Evolutionary conservation across 2,329 filamentous ascomycete genomes (phyloP).

Genomic region (Colletotrichum agaves): DNA sequence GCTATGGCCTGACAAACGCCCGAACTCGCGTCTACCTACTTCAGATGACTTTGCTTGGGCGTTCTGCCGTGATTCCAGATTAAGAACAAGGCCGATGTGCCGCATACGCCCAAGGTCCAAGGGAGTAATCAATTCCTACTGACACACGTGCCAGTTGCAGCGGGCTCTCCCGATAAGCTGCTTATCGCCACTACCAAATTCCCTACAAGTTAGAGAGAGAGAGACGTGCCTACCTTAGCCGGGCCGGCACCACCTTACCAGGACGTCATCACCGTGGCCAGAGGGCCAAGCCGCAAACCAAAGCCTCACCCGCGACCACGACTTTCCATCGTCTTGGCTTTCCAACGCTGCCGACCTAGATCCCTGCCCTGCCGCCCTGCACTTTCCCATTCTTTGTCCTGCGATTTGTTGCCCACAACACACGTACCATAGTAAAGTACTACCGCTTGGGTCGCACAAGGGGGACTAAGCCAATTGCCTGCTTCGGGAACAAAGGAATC

Average conservation of each 20-base stretch:
- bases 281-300: conserved; percentile 21
- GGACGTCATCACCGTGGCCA: conserved; percentile 19
- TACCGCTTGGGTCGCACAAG: not conserved
- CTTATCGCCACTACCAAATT: conserved; percentile 16
- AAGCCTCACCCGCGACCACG: conserved; percentile 23
- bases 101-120: conserved; percentile 1
- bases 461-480: not conserved
- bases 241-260: not conserved
- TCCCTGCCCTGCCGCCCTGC: conserved; percentile 20
- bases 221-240: not conserved
- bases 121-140: not conserved
- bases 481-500: conserved; percentile 10
- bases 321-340: conserved; percentile 7
- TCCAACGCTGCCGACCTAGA: conserved; percentile 1
- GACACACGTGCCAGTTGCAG: not conserved
- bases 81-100: conserved; percentile 23
- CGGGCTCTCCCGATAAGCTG: conserved; percentile 17
- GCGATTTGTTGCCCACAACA: not conserved
- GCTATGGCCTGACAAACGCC: conserved; percentile 30
- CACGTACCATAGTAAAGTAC: conserved; percentile 4
- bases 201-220: not conserved
- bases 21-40: conserved; percentile 12
- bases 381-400: not conserved
- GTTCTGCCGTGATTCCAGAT: conserved; percentile 27
- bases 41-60: conserved; percentile 16